phyloP scores from a whole-genome alignment of 495 filamentous ascomycete genomes.

The Lichina pygmaea region DNA sequence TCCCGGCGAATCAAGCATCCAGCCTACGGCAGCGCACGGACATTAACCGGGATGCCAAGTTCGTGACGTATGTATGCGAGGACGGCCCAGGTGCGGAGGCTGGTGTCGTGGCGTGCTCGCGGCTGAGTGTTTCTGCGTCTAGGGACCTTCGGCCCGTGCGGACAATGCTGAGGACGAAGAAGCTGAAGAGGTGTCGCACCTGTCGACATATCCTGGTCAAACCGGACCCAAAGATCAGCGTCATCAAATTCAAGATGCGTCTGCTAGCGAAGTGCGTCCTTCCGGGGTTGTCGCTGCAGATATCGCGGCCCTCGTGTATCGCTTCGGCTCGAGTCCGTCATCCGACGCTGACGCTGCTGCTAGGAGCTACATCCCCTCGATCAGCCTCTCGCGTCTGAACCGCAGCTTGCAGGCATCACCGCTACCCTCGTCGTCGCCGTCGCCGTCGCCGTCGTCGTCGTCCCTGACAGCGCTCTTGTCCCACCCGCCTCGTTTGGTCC shows the following conservation, averaged over 20 bases:
- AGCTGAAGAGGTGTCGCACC: slow-evolving; percentile 69
- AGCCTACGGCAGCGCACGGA: neutral
- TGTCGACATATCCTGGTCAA: slow-evolving; percentile 91
- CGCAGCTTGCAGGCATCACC: slow-evolving; percentile 3
- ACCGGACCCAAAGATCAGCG: slow-evolving; percentile 70
- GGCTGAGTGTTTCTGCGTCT: neutral
- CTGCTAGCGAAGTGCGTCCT: slow-evolving; percentile 36
- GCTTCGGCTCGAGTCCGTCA: no score
- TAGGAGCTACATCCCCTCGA: slow-evolving; percentile 56
- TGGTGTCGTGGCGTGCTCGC: no score
- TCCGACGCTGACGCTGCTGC: neutral
- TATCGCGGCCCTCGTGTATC: no score
- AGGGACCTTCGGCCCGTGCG: slow-evolving; percentile 48
- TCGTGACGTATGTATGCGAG: slow-evolving; percentile 1
- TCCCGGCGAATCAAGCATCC: neutral
- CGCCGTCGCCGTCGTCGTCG: no score
- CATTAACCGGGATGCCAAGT: neutral
- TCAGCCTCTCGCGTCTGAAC: slow-evolving; percentile 36
- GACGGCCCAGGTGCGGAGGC: neutral
- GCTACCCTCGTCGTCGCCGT: slow-evolving; percentile 2
- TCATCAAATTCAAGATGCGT: slow-evolving; percentile 67
- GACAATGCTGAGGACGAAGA: slow-evolving; percentile 64
- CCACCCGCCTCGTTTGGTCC: slow-evolving; percentile 18
- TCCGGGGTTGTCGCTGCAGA: neutral
- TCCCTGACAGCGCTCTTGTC: neutral